Percentiles rank a stretch among this genome's conserved stretches.
Conservation (phyloP, 208 protist genomes). For the Crithidia bombi region DNA sequence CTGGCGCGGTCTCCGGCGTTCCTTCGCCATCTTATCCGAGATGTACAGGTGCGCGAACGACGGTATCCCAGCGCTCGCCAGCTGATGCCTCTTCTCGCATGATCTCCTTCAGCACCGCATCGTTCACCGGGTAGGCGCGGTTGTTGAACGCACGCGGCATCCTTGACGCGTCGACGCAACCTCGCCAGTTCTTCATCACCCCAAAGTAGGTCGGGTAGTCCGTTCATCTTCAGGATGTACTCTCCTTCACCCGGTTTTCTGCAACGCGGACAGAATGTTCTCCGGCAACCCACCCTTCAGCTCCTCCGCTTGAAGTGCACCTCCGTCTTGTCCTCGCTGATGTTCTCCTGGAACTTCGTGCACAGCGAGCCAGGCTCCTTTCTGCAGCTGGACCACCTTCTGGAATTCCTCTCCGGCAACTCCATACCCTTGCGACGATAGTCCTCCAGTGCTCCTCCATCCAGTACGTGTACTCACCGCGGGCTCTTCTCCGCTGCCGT, state of each 20-base stretch:
- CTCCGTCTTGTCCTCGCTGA: constrained; percentile 77
- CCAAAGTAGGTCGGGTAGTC: constrained; percentile 90
- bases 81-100: constrained; percentile 72
- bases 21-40: constrained; percentile 85
- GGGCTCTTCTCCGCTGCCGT: constrained; percentile 33
- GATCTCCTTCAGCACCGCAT: constrained; percentile 58
- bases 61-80: constrained; percentile 72
- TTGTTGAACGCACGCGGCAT: constrained; percentile 73
- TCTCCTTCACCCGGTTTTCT: constrained; percentile 38
- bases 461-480: constrained; percentile 73
- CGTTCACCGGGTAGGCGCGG: constrained; percentile 76
- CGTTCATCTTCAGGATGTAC: constrained; percentile 74
- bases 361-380: constrained; percentile 64
- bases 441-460: constrained; percentile 64
- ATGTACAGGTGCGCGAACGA: constrained; percentile 79
- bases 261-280: constrained; percentile 44
- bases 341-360: constrained; percentile 80
- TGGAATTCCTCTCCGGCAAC: constrained; percentile 64
- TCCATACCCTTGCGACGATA: constrained; percentile 77
- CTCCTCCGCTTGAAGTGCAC: constrained; percentile 53
- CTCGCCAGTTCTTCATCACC: constrained; percentile 86
- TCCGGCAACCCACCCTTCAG: constrained; percentile 77
- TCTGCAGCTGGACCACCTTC: constrained; percentile 67
- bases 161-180: constrained; percentile 67
- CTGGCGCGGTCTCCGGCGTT: constrained; percentile 58